Base-by-base conservation (phyloP, 768 basidiomycete species). In the Rhizopogon vesiculosus region DNA sequence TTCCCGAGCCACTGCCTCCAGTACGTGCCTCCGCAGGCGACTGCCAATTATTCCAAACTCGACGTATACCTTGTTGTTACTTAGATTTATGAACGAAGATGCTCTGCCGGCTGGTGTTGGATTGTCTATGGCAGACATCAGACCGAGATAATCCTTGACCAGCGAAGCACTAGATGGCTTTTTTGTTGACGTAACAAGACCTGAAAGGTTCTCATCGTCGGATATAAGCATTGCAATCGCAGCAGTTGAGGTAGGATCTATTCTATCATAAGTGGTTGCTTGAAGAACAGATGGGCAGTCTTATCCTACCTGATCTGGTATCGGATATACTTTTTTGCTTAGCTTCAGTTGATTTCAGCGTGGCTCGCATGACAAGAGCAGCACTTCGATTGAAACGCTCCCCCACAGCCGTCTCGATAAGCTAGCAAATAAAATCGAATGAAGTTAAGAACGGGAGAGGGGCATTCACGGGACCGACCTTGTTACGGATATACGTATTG, bases 401-500 rank as follows among this genome's bases (percentile, higher is more conserved):
- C 58, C 78, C 75, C 0, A 83, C 91, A 10, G 91, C 88, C 40
- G 78, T 76, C 56, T 86, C 84, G 46, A 98, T 83, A 45, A 98
- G 77, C 93, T 95, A 67, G 40, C 50, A 42, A 44, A 39, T 28
- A 53, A 54, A 45, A 63, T 61, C 56, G 61, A 59, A 49, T 29
- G 19, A 48, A 59, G 55, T 48, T 41, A 39, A 41, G 33, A 10
- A 9, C 15, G 22, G 7, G 15, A 15, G 18, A 54, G 49, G 42
- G 45, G 16, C 10, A 22, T 46, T 61, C 18, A 42, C 40, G n/a
- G 33, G 45, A 62, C 83, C 7, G 61, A 92, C 93, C 65, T 86
- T 78, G 72, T 97, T 96, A 42, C 96, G 87, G 51, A 97, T 83
- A 62, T 91, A 86, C 33, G 92, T 76, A 61, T 89, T 85, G 70